A percentile compares a stretch with the other conserved stretches of the same genome.
These are phyloP conservation scores for Wickerhamomyces sp. DNA, from an alignment of 1,139 yeast genomes.

Conservation along the genomic window DNA sequence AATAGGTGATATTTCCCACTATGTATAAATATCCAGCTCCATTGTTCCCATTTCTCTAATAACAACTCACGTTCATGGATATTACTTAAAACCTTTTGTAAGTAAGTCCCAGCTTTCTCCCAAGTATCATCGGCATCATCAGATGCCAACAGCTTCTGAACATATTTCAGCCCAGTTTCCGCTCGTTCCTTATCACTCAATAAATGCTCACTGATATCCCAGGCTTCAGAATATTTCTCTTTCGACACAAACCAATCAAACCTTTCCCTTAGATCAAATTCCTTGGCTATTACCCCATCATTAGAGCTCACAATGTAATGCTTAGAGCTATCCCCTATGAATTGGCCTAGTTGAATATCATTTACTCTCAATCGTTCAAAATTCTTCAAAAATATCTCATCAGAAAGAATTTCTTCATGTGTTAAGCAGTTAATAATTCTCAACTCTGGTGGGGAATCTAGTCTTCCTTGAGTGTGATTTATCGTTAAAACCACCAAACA, in stretches of 20 bases:
- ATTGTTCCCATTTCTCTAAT: conserved; percentile 58
- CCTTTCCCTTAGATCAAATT: conserved; percentile 62
- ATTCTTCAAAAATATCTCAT: conserved; percentile 66
- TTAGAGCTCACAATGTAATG: conserved; percentile 75
- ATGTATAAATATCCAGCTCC: conserved; percentile 53
- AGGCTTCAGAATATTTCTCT: conserved; percentile 58
- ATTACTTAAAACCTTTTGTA: conserved; percentile 36
- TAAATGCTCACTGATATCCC: conserved; percentile 66
- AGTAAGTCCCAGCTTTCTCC: conserved; percentile 51
- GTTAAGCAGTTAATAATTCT: conserved; percentile 59
- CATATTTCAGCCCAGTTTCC: conserved; percentile 58
- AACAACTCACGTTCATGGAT: conserved; percentile 33
- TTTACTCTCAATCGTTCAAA: conserved; percentile 65
- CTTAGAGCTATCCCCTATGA: conserved; percentile 35
- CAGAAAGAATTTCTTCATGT: conserved; percentile 79
- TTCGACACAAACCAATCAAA: conserved; percentile 66
- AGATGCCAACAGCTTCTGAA: conserved; percentile 46
- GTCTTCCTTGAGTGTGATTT: conserved; percentile 22
- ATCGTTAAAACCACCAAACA: conserved; percentile 57
- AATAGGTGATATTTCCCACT: conserved; percentile 38
- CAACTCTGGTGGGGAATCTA: conserved; percentile 58
- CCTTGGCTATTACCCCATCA: conserved; percentile 77
- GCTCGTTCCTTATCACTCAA: conserved; percentile 48
- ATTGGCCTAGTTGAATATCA: conserved; percentile 66
- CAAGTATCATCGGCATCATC: conserved; percentile 40